phyloP scores from a whole-genome alignment of 2,329 filamentous ascomycete species.

The Penicillium frequentans region DNA sequence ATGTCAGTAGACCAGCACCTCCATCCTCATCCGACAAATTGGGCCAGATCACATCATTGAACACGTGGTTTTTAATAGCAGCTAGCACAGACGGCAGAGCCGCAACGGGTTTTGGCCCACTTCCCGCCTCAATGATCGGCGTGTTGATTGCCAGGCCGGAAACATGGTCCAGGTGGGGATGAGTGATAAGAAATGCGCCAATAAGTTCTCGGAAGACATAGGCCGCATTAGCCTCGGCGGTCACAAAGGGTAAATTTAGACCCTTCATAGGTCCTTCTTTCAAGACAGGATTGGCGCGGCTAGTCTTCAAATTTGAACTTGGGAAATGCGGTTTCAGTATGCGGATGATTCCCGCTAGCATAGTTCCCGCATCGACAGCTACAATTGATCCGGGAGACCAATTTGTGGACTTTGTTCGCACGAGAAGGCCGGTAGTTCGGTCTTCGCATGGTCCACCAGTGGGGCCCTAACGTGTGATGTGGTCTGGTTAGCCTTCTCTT shows the following conservation, averaged over 20 bases:
- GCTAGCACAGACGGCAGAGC: slow-evolving; percentile 86
- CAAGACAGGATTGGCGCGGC: slow-evolving; percentile 24
- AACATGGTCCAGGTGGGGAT: slow-evolving; percentile 95
- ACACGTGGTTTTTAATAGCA: slow-evolving; percentile 90
- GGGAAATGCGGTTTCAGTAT: slow-evolving; percentile 60
- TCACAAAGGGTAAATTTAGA: slow-evolving; percentile 66
- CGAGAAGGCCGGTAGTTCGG: slow-evolving; percentile 84
- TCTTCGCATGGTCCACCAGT: slow-evolving; percentile 88
- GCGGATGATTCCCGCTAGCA: slow-evolving; percentile 79
- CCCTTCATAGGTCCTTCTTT: slow-evolving; percentile 76
- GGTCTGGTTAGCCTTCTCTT: slow-evolving; percentile 25
- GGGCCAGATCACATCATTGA: slow-evolving; percentile 98
- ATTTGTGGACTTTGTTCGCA: slow-evolving; percentile 73
- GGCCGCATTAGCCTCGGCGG: slow-evolving; percentile 73
- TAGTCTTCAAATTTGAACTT: slow-evolving; percentile 22
- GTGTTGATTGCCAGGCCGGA: slow-evolving; percentile 92
- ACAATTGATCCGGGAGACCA: slow-evolving; percentile 83
- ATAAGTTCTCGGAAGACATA: slow-evolving; percentile 77
- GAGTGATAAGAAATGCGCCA: slow-evolving; percentile 87
- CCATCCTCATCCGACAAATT: slow-evolving; percentile 96
- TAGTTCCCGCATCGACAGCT: slow-evolving; percentile 91
- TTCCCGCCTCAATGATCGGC: slow-evolving; percentile 74
- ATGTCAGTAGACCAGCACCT: slow-evolving; percentile 88
- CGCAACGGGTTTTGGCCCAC: slow-evolving; percentile 78
- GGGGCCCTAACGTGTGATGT: slow-evolving; percentile 66